Base-by-base conservation (phyloP, 129 eudicot genomes). In the Glebionis coronaria region DNA sequence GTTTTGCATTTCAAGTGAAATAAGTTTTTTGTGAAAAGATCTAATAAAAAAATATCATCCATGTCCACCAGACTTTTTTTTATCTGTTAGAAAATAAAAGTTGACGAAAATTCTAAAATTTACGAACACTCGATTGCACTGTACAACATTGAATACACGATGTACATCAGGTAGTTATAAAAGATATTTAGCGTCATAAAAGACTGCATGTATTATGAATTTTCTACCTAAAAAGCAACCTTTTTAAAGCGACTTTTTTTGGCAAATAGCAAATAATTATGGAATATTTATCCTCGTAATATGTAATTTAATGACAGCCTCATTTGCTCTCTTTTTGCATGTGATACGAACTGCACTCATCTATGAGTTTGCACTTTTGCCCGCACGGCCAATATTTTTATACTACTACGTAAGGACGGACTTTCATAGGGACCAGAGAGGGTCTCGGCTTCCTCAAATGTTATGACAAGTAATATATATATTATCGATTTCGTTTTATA, bases 251-350 rank as follows among this genome's bases (percentile, higher is more conserved):
- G 47, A 50, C 44, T 47, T 45, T 63, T 72, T 63, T 72, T n/a
- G 70, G 64, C 77, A 72, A 72, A 72, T 40, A 52, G 70, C 70
- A 63, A 40, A 63, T 53, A 47, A 63, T 63, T 9, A 73, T 38
- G 64, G 77, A 73, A 63, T 73, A 63, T 62, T 31, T 62, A 40
- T 52, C 69, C 77, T 73, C 63, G 71, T 62, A 73, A 73, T 8
- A 40, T 63, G 77, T 52, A 52, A 4, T 42, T 40, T 44, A 5
- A 15, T 72, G 63, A 72, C 70, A 72, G 35, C 69, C 77, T 27
- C 70, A 63, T 63, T 42, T 53, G 4, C 29, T 20, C 62, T 9
- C 40, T 63, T 63, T 73, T 53, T 45, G 64, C 77, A 63, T 23
- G 57, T 63, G 71, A 42, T 55, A 40, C 49, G 16, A 31, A 40